A percentile compares a stretch with the other conserved stretches of the same genome.
phyloP scores from a whole-genome alignment of 148 eudicot species.

The Polygonum maritimum region DNA sequence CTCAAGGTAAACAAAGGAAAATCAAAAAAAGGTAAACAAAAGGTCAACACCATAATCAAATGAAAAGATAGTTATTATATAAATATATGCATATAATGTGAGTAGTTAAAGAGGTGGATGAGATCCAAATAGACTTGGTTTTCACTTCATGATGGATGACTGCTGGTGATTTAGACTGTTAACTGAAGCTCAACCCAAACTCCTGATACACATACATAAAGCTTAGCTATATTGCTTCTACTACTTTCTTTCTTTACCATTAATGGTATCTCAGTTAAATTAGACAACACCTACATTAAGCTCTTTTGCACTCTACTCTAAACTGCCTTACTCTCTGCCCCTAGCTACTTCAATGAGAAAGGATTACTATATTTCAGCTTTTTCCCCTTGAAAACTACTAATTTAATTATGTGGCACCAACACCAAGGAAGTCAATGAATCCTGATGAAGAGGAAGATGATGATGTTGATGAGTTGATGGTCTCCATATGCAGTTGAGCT shows the following conservation, averaged over 20 bases:
- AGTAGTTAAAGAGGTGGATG: neutral
- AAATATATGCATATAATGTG: neutral
- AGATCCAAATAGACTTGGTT: neutral
- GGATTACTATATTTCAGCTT: neutral
- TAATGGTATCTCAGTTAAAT: conserved; percentile 26
- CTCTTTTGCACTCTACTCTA: neutral
- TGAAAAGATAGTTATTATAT: neutral
- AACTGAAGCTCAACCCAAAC: neutral
- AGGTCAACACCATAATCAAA: neutral
- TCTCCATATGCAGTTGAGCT: conserved; percentile 8
- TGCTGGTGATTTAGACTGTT: neutral
- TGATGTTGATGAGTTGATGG: conserved; percentile 10
- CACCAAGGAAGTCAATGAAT: conserved; percentile 86
- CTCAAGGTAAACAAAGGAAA: neutral
- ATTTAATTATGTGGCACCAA: conserved; percentile 47
- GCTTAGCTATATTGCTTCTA: neutral
- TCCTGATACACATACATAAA: neutral
- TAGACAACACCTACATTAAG: conserved; percentile 17
- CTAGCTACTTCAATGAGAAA: neutral
- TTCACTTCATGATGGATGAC: neutral
- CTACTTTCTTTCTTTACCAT: conserved; percentile 20
- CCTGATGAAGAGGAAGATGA: conserved; percentile 26
- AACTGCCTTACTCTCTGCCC: no score
- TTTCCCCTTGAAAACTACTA: neutral
- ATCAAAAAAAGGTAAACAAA: neutral